These are phyloP conservation scores for Heritiera fomes DNA, from an alignment of 345 rosid species.

Conservation along the genomic window DNA sequence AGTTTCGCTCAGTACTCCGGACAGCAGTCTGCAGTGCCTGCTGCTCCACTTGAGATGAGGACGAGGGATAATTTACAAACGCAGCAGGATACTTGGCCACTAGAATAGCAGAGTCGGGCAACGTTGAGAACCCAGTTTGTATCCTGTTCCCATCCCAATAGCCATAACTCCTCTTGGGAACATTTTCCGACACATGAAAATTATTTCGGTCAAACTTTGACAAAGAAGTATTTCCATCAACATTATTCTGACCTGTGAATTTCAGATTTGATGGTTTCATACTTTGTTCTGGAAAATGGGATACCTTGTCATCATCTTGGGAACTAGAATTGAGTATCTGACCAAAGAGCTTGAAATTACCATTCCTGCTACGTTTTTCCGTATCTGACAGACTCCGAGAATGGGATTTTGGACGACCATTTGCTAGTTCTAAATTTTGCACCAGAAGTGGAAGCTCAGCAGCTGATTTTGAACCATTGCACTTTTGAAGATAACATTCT, in stretches of 20 bases:
- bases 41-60: slow-evolving; percentile 43
- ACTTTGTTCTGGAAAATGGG: slow-evolving; percentile 32
- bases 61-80: slow-evolving; percentile 41
- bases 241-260: slow-evolving; percentile 36
- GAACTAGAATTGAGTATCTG: slow-evolving; percentile 58
- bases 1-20: slow-evolving; percentile 34
- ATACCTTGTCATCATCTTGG: slow-evolving; percentile 38
- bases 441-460: slow-evolving; percentile 43
- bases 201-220: slow-evolving; percentile 51
- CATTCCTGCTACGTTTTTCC: slow-evolving; percentile 56
- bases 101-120: slow-evolving; percentile 71
- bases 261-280: slow-evolving; percentile 44
- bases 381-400: slow-evolving; percentile 44
- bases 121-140: slow-evolving; percentile 67
- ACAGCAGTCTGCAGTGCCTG: slow-evolving; percentile 38
- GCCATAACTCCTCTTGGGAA: slow-evolving; percentile 64
- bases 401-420: slow-evolving; percentile 38
- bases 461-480: slow-evolving; percentile 39
- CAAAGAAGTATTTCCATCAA: slow-evolving; percentile 31
- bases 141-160: slow-evolving; percentile 88
- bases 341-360: slow-evolving; percentile 85
- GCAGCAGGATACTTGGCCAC: slow-evolving; percentile 80
- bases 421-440: slow-evolving; percentile 36
- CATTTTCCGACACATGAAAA: slow-evolving; percentile 52
- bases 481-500: slow-evolving; percentile 56